These are phyloP conservation scores for Aspergillus asperescens DNA, from an alignment of 495 filamentous ascomycete species.

Conservation along the genomic window DNA sequence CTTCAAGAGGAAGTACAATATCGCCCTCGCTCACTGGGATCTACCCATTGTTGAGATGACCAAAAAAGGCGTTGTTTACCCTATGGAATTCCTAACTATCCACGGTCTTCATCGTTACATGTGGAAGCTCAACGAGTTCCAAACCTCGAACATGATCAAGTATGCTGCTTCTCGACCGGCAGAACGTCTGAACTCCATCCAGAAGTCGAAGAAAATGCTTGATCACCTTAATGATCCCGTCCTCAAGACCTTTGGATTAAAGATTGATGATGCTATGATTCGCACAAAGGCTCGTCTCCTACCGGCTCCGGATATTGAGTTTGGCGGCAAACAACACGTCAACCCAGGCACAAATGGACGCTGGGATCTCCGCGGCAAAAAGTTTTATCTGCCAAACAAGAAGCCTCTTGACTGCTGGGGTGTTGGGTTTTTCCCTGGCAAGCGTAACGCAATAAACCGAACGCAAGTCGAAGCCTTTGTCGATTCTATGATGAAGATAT, in stretches of 20 bases:
- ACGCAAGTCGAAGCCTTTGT: conserved; percentile 51
- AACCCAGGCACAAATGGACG: conserved; percentile 60
- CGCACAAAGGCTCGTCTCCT: conserved; percentile 67
- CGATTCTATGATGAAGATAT: conserved; percentile 54
- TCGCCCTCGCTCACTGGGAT: conserved; percentile 47
- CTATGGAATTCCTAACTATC: conserved; percentile 68
- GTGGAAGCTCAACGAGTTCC: conserved; percentile 64
- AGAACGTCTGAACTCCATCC: conserved; percentile 57
- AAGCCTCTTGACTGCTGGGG: conserved; percentile 64
- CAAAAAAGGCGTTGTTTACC: conserved; percentile 60
- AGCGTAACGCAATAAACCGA: conserved; percentile 35
- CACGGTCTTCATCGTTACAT: conserved; percentile 66
- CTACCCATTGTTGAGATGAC: conserved; percentile 69
- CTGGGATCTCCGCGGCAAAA: conserved; percentile 80
- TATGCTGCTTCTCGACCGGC: conserved; percentile 65
- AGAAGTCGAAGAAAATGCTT: conserved; percentile 59
- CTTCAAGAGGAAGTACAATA: conserved; percentile 60
- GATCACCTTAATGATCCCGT: conserved; percentile 64
- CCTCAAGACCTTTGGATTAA: conserved; percentile 61
- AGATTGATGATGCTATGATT: conserved; percentile 57
- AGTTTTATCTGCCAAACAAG: conserved; percentile 60
- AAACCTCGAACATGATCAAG: conserved; percentile 80
- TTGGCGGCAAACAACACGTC: conserved; percentile 43
- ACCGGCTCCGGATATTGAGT: conserved; percentile 62
- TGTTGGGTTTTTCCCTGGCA: conserved; percentile 50